A percentile compares a stretch with the other conserved stretches of the same genome.
Evolutionary conservation across 768 basidiomycete species (phyloP).

Genomic region (Botryobasidium botryosum): DNA sequence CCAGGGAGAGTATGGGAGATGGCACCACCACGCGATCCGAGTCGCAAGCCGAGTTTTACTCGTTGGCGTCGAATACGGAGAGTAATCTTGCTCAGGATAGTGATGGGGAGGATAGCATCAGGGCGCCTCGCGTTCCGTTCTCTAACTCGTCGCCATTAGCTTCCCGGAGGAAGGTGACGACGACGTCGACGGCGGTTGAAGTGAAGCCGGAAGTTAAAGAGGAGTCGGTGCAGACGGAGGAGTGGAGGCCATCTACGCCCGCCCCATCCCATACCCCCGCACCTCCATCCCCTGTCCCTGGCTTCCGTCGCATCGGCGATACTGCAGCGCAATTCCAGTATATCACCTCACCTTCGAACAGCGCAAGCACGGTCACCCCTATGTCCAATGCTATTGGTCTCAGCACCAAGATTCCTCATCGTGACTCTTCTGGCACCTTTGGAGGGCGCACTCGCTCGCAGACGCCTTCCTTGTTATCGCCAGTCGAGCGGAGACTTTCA

Average conservation of each 20-base stretch:
- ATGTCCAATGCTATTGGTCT: slow-evolving; percentile 22
- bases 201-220: slow-evolving; percentile 52
- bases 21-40: slow-evolving; percentile 47
- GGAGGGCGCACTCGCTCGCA: slow-evolving; percentile 20
- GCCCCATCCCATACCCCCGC: slow-evolving; percentile 17
- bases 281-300: slow-evolving; percentile 17
- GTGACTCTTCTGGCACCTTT: slow-evolving; percentile 37
- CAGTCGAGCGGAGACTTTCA: slow-evolving; percentile 46
- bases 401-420: slow-evolving; percentile 27
- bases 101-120: slow-evolving; percentile 59
- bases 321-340: slow-evolving; percentile 52
- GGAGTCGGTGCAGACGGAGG: slow-evolving; percentile 67
- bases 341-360: slow-evolving; percentile 32
- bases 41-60: slow-evolving; percentile 53
- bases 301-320: slow-evolving; percentile 31
- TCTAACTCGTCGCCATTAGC: no score
- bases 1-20: slow-evolving; percentile 43
- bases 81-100: slow-evolving; percentile 38
- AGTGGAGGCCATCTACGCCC: slow-evolving; percentile 39
- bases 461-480: slow-evolving; percentile 20
- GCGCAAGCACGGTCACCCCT: slow-evolving; percentile 18
- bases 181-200: background rate
- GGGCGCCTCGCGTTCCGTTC: no score
- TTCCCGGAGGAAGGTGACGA: slow-evolving; percentile 2
- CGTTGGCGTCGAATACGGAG: slow-evolving; percentile 16